Evolutionary conservation across 2,329 filamentous ascomycete genomes (phyloP).

Genomic region (Calycina herbarum): DNA sequence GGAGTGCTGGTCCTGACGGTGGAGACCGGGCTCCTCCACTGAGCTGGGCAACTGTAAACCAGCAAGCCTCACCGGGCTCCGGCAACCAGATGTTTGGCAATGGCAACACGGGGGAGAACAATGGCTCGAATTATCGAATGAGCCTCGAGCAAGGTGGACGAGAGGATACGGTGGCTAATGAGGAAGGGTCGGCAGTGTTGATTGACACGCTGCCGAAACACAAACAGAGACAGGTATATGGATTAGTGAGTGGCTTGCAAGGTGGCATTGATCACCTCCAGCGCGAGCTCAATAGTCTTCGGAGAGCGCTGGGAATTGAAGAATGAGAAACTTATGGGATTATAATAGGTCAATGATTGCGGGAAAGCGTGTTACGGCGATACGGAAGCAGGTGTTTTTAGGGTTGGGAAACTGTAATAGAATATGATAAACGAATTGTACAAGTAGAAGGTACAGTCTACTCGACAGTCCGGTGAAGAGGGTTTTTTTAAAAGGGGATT

Average conservation of each 20-base stretch:
- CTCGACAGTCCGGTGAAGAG: background rate
- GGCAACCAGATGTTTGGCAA: conserved; percentile 25
- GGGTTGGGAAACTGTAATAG: conserved; percentile 4
- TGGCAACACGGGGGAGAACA: conserved; percentile 38
- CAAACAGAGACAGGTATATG: conserved; percentile 37
- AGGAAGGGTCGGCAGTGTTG: conserved; percentile 28
- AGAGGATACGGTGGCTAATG: conserved; percentile 27
- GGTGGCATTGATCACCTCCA: conserved; percentile 37
- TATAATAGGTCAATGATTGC: conserved; percentile 7
- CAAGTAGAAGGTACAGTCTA: background rate
- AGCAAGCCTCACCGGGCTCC: conserved; percentile 14
- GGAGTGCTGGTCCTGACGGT: conserved; percentile 8
- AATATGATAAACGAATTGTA: conserved; percentile 8
- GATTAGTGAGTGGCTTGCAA: conserved; percentile 35
- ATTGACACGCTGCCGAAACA: conserved; percentile 36
- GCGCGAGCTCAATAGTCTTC: conserved; percentile 33
- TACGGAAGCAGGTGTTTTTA: conserved; percentile 4
- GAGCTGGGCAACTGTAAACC: conserved; percentile 31
- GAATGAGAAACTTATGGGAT: conserved; percentile 23
- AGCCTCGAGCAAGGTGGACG: conserved; percentile 26
- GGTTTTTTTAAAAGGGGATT: background rate
- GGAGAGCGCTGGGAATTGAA: conserved; percentile 35
- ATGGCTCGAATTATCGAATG: conserved; percentile 39
- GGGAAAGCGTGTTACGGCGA: background rate
- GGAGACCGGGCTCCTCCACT: conserved; percentile 23